Evolutionary conservation across 352 stramenopile genomes (phyloP).

Genomic region (Phytophthora quininea): DNA sequence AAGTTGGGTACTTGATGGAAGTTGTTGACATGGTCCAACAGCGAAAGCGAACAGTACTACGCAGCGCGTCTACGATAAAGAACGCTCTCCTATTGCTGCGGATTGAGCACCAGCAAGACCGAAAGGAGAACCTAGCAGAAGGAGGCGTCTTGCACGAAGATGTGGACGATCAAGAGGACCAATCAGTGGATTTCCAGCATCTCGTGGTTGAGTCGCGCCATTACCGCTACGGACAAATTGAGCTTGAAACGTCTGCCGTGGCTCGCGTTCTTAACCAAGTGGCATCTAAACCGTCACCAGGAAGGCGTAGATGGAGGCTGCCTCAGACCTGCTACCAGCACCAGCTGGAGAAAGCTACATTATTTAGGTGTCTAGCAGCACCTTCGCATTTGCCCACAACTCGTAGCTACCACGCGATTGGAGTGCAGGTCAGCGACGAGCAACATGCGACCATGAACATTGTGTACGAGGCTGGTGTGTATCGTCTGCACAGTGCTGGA

Average conservation of each 20-base stretch:
- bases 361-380: conserved; percentile 69
- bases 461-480: conserved; percentile 64
- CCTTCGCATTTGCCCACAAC: conserved; percentile 46
- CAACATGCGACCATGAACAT: conserved; percentile 64
- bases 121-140: conserved; percentile 26
- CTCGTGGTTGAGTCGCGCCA: conserved; percentile 64
- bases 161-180: conserved; percentile 7
- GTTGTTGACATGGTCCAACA: conserved; percentile 41
- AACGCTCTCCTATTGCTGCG: conserved; percentile 56
- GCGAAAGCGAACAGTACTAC: conserved; percentile 45
- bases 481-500: conserved; percentile 47
- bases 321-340: conserved; percentile 34
- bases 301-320: conserved; percentile 20
- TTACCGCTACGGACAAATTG: conserved; percentile 74
- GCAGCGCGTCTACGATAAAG: conserved; percentile 67
- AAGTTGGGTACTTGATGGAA: conserved; percentile 70
- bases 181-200: conserved; percentile 46
- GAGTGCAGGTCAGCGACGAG: conserved; percentile 56
- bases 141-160: conserved; percentile 29
- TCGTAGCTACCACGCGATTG: conserved; percentile 57
- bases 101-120: conserved; percentile 33
- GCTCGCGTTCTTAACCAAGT: conserved; percentile 51
- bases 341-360: conserved; percentile 51
- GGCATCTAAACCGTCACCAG: conserved; percentile 11
- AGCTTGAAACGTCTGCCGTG: conserved; percentile 57